Percentiles rank a stretch among this genome's conserved stretches.
Conservation (phyloP, 331 rosid species). For the Malus hybrid region DNA sequence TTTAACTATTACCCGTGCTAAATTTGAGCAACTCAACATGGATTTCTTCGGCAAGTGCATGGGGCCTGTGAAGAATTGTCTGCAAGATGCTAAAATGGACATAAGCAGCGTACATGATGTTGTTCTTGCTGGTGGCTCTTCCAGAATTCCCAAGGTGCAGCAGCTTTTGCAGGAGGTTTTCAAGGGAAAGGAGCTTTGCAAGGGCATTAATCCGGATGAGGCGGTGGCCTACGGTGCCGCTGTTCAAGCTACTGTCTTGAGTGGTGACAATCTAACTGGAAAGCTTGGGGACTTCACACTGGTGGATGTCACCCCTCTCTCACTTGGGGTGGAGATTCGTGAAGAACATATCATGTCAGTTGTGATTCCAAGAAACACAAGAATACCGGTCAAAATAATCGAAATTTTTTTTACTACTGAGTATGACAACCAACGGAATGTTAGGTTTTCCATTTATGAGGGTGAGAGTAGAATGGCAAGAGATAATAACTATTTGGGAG, state of each 20-base stretch:
- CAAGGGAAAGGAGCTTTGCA: constrained; percentile 45
- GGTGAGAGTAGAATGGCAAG: not conserved
- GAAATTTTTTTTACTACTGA: constrained; percentile 25
- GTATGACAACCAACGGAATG: constrained; percentile 33
- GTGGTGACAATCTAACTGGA: constrained; percentile 18
- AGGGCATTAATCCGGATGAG: constrained; percentile 49
- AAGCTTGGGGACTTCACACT: constrained; percentile 2
- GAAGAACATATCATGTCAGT: not conserved
- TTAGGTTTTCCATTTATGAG: not conserved
- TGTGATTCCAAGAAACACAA: not conserved
- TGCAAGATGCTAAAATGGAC: constrained; percentile 51
- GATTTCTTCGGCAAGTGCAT: constrained; percentile 48
- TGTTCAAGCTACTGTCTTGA: constrained; percentile 52
- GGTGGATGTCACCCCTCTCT: constrained; percentile 51
- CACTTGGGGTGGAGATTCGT: too few relatives aligned
- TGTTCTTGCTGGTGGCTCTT: constrained; percentile 57
- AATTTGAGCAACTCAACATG: constrained; percentile 12
- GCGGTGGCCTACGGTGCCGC: constrained; percentile 54
- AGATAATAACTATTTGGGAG: not conserved
- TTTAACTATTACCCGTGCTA: not conserved
- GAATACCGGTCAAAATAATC: constrained; percentile 43
- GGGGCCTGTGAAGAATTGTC: constrained; percentile 56
- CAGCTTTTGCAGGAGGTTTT: constrained; percentile 49
- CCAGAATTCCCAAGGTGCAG: constrained; percentile 57
- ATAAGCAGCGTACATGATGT: constrained; percentile 40